These are phyloP conservation scores for Arachis monticola DNA, from an alignment of 331 rosid species.

Conservation along the genomic window DNA sequence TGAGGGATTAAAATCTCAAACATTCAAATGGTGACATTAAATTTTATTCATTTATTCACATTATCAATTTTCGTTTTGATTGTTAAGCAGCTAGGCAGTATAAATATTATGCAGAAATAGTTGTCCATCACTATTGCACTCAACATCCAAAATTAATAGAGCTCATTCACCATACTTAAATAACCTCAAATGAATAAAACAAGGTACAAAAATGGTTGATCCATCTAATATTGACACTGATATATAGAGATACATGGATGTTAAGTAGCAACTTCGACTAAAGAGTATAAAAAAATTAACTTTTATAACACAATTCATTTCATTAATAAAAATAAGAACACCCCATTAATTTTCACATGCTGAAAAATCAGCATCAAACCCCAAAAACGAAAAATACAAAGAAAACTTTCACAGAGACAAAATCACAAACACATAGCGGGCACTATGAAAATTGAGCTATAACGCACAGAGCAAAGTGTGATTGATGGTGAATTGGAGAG, in stretches of 20 bases:
- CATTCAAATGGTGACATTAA: constrained; percentile 1
- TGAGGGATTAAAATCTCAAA: not conserved
- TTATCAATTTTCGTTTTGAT: not conserved
- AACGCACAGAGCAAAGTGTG: no score
- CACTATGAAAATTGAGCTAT: not conserved
- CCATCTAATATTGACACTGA: no score
- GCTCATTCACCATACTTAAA: not conserved
- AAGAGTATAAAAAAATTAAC: no score
- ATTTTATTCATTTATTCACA: not conserved
- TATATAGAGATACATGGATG: no score
- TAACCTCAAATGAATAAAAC: no score
- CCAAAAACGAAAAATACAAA: no score
- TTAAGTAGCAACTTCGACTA: no score
- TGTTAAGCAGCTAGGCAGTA: not conserved
- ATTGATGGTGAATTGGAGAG: not conserved
- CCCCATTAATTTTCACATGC: no score
- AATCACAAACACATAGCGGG: constrained; percentile 23
- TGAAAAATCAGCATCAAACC: no score
- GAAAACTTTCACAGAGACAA: constrained; percentile 5
- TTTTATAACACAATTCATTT: no score
- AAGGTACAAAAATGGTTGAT: no score
- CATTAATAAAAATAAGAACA: no score
- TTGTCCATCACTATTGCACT: not conserved
- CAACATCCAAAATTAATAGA: not conserved
- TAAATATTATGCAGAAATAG: not conserved